phyloP scores from a whole-genome alignment of 2,329 filamentous ascomycete genomes.

The Aspergillus sp. region DNA sequence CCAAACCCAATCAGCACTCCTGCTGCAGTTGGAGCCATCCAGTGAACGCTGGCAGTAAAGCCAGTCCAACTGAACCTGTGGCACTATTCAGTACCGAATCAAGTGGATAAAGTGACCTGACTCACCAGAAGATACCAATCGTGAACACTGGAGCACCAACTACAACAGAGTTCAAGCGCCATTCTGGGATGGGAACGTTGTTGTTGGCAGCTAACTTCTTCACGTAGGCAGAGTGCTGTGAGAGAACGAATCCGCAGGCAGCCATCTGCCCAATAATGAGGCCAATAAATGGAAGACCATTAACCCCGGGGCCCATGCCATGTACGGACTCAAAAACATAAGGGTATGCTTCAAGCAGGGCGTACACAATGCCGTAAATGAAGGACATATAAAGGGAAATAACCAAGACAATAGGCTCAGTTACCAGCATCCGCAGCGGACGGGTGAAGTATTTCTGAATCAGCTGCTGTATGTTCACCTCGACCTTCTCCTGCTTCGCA shows the following conservation, averaged over 20 bases:
- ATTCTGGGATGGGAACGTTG: constrained; percentile 57
- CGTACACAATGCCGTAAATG: constrained; percentile 29
- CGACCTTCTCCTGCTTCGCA: constrained; percentile 53
- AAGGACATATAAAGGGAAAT: constrained; percentile 38
- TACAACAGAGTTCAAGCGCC: constrained; percentile 57
- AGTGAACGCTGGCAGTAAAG: constrained; percentile 46
- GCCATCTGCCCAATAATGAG: constrained; percentile 74
- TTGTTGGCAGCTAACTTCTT: constrained; percentile 69
- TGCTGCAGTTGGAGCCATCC: constrained; percentile 42
- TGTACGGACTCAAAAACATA: constrained; percentile 56
- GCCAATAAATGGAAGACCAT: constrained; percentile 80
- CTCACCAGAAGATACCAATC: constrained; percentile 67
- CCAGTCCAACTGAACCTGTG: constrained; percentile 67
- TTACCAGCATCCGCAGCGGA: constrained; percentile 38
- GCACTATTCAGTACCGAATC: too few species aligned
- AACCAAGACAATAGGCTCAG: constrained; percentile 40
- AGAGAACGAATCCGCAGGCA: constrained; percentile 65
- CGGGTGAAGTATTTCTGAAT: constrained; percentile 49
- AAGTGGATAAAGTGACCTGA: background rate
- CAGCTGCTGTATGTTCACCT: constrained; percentile 50
- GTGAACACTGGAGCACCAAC: constrained; percentile 56
- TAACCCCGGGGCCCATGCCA: constrained; percentile 67
- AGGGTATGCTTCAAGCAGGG: constrained; percentile 39
- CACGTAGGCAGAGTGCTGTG: constrained; percentile 67
- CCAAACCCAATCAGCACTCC: constrained; percentile 60